These are phyloP conservation scores for Ceratobasidium sp. DNA, from an alignment of 1,284 basidiomycete genomes.

Conservation along the genomic window DNA sequence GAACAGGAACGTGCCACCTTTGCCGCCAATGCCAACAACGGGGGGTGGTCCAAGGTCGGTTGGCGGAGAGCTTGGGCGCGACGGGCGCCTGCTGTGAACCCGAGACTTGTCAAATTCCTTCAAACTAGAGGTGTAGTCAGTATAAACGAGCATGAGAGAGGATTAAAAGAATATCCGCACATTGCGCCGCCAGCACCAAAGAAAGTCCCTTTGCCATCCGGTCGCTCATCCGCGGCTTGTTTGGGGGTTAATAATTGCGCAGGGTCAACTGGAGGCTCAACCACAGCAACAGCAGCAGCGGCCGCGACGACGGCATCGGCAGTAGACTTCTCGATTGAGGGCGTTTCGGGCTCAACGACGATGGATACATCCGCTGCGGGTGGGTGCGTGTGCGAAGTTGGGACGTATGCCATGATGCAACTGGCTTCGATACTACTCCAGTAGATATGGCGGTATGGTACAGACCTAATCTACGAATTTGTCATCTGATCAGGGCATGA, in stretches of 20 bases:
- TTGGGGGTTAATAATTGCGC: slow-evolving; percentile 11
- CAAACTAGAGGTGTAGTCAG: slow-evolving; percentile 57
- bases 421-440: not conserved
- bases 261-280: not conserved
- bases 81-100: slow-evolving; percentile 67
- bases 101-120: slow-evolving; percentile 80
- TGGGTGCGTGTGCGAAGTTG: slow-evolving; percentile 26
- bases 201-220: slow-evolving; percentile 29
- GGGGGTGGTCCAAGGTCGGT: slow-evolving; percentile 57
- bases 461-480: not conserved
- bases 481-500: not conserved
- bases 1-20: slow-evolving; percentile 57
- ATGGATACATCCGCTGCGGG: slow-evolving; percentile 20
- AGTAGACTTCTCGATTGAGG: not conserved
- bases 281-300: not conserved
- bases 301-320: not conserved
- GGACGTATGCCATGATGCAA: slow-evolving; percentile 30
- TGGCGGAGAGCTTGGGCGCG: slow-evolving; percentile 68
- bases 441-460: not conserved
- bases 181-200: slow-evolving; percentile 33
- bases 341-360: not conserved
- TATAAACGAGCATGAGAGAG: not conserved
- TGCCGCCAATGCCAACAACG: slow-evolving; percentile 81
- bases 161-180: not conserved
- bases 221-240: slow-evolving; percentile 27